Conservation (phyloP, 768 basidiomycete species). For the Ramaria rubella region DNA sequence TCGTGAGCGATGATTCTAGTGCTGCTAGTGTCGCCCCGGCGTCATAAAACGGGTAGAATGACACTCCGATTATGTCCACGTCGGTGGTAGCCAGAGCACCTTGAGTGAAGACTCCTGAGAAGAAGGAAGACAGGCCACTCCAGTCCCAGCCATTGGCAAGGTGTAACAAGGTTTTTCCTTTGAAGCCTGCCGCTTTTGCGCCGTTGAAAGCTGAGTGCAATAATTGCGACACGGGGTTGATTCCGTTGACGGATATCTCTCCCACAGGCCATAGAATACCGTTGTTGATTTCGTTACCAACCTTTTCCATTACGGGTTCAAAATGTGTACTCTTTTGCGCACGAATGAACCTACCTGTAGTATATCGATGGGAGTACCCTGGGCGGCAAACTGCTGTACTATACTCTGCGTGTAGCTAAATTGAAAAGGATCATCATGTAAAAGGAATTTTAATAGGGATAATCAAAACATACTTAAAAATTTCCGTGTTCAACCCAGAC, state of each 20-base stretch:
- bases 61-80: slow-evolving; percentile 55
- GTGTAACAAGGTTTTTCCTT: slow-evolving; percentile 48
- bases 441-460: background rate
- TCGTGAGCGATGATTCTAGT: slow-evolving; percentile 45
- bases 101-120: slow-evolving; percentile 42
- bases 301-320: slow-evolving; percentile 25
- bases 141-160: slow-evolving; percentile 59
- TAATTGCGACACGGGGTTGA: slow-evolving; percentile 47
- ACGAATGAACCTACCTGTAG: slow-evolving; percentile 40
- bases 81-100: slow-evolving; percentile 45
- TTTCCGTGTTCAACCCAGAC: slow-evolving; percentile 47
- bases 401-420: slow-evolving; percentile 47
- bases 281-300: slow-evolving; percentile 63
- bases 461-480: slow-evolving; percentile 39
- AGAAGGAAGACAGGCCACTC: slow-evolving; percentile 41
- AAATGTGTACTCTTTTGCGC: too few relatives aligned
- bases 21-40: slow-evolving; percentile 47
- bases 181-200: slow-evolving; percentile 39
- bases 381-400: slow-evolving; percentile 43
- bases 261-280: slow-evolving; percentile 59
- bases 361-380: slow-evolving; percentile 49
- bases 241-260: slow-evolving; percentile 45
- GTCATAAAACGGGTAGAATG: slow-evolving; percentile 61
- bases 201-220: slow-evolving; percentile 54
- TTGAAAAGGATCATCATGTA: background rate